Base-by-base conservation (phyloP, 371 early-diverging fungal species). In the Rhizopus microsporus region DNA sequence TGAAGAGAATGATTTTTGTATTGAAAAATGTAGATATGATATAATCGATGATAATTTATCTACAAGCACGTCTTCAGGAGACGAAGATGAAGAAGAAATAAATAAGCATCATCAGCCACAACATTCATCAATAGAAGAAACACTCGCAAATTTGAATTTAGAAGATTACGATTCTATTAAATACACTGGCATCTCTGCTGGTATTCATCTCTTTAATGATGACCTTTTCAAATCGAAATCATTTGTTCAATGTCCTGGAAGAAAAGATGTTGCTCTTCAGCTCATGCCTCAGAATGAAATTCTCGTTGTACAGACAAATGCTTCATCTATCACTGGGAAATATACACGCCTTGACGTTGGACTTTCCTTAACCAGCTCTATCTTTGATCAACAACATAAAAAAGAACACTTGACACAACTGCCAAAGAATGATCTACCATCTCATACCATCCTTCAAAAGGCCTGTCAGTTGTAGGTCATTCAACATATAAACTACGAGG, bases 111-210 rank as follows among this genome's bases (percentile, higher is more conserved):
- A 33, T 35, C 51, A 37, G 35, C 55, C n/a, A 15, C 31, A 35
- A 40, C 23, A 23, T 23, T 23, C 23, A 23, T 54, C 51, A 12
- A 62, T 50, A 39, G 59, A 59, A 50, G 65, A 69, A 32, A 54
- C 62, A 37, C 32, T 67, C 5, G 59, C 72, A 13, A 62, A 61
- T 35, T 43, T 72, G 23, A 59, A 65, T 29, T 32, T 74, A 12
- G 58, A 77, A 13, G 77, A 80, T 48, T 80, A 77, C 51, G 77
- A 77, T 32, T 54, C 72, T 4, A 65, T 77, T n/a, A 75, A 72
- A 51, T 80, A 80, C 40, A 65, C 74, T 5, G 80, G 80, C 0
- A 55, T 64, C 32, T 77, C 77, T 4, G 77, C 80, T 48, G 75
- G 77, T 29, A 42, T 75, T 6, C 67, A 68, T 30, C 46, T 73